Conservation (phyloP, 345 rosid species). For the Chamaenerion angustifolium region DNA sequence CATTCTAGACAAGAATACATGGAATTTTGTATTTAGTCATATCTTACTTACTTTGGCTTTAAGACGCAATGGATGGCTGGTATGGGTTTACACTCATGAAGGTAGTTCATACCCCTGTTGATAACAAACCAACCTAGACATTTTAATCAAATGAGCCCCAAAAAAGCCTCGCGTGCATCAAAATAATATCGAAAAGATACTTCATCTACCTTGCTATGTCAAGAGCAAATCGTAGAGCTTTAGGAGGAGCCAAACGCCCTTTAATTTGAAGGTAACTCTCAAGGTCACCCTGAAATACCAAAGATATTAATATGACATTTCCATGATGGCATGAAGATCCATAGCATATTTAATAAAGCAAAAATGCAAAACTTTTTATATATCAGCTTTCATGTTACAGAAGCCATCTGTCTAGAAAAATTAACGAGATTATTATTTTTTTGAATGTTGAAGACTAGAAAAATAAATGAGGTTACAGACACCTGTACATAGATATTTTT, state of each 20-base stretch:
- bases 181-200: not conserved
- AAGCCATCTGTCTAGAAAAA: no score
- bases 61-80: slow-evolving; percentile 75
- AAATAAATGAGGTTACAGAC: no score
- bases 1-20: slow-evolving; percentile 4
- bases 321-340: no score
- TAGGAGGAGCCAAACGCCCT: slow-evolving; percentile 78
- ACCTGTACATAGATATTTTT: no score
- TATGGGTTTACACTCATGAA: slow-evolving; percentile 5
- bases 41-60: slow-evolving; percentile 72
- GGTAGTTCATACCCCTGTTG: slow-evolving; percentile 65
- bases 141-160: not conserved
- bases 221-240: slow-evolving; percentile 65
- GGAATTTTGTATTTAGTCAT: slow-evolving; percentile 38
- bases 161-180: not conserved
- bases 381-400: no score
- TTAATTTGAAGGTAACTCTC: slow-evolving; percentile 71
- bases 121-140: slow-evolving; percentile 7
- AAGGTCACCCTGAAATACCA: slow-evolving; percentile 65
- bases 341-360: no score
- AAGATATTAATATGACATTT: not conserved
- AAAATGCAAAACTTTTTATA: no score
- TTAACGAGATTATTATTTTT: no score
- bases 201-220: slow-evolving; percentile 74
- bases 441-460: no score